Percentiles rank a stretch among this genome's conserved stretches.
Conservation (phyloP, 164 flowering plant genomes). For the Umbellularia californica region DNA sequence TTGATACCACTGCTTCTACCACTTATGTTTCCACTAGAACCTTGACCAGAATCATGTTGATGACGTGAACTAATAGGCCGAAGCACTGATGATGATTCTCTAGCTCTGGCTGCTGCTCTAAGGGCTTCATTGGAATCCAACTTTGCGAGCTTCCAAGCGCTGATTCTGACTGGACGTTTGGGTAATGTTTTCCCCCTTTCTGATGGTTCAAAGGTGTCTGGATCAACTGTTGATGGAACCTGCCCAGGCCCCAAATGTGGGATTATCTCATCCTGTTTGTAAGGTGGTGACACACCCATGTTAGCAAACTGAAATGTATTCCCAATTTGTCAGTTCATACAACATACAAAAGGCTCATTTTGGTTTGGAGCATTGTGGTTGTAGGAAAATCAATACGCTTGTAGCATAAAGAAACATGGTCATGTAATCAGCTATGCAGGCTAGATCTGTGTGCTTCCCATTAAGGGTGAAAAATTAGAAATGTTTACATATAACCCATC, state of each 20-base stretch:
- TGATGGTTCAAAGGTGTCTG: conserved; percentile 49
- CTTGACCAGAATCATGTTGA: conserved; percentile 47
- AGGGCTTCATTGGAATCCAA: conserved; percentile 78
- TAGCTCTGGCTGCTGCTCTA: conserved; percentile 87
- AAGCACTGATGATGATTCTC: conserved; percentile 92
- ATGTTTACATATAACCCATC: no score
- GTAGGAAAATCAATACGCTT: not conserved
- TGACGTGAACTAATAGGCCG: conserved; percentile 58
- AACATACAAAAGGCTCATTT: not conserved
- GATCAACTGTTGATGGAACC: conserved; percentile 89
- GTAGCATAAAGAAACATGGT: no score
- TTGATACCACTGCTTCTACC: conserved; percentile 60
- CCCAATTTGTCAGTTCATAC: not conserved
- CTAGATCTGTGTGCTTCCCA: no score
- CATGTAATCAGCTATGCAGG: no score
- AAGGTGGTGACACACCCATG: not conserved
- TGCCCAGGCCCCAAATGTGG: conserved; percentile 88
- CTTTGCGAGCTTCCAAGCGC: conserved; percentile 96
- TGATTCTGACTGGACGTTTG: conserved; percentile 71
- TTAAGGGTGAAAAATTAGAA: no score
- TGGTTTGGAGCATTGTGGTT: no score
- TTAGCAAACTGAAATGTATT: not conserved
- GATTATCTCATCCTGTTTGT: conserved; percentile 74
- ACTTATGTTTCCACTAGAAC: conserved; percentile 26
- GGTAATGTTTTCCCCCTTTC: conserved; percentile 59